Evolutionary conservation across 805 yeast genomes (phyloP).

Genomic region (Blastobotrys parvus): DNA sequence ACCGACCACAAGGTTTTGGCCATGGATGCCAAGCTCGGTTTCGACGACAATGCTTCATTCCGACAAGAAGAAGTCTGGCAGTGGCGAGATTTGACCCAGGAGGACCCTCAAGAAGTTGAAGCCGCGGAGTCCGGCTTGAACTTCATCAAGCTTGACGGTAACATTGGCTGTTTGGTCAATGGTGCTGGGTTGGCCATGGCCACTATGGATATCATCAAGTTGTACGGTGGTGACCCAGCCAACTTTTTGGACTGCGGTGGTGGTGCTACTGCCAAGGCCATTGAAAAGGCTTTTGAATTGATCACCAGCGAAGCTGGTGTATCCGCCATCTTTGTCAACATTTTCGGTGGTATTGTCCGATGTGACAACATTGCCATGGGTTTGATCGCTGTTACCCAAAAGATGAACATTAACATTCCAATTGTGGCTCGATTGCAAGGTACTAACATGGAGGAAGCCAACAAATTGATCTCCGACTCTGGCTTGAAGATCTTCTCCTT

Average conservation of each 20-base stretch:
- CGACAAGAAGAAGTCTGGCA: constrained; percentile 91
- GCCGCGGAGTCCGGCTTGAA: constrained; percentile 87
- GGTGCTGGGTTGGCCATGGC: constrained; percentile 99
- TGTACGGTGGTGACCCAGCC: constrained; percentile 98
- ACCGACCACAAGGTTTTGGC: constrained; percentile 84
- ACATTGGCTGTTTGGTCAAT: constrained; percentile 96
- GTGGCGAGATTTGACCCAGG: constrained; percentile 97
- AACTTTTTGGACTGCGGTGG: constrained; percentile 99
- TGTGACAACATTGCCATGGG: constrained; percentile 99
- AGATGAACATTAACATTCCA: constrained; percentile 83
- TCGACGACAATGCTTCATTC: constrained; percentile 93
- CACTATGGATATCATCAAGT: constrained; percentile 97
- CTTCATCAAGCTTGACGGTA: constrained; percentile 96
- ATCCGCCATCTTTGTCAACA: constrained; percentile 93
- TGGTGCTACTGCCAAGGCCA: constrained; percentile 98
- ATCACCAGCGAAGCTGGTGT: constrained; percentile 84
- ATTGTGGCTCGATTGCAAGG: constrained; percentile 98
- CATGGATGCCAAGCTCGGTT: constrained; percentile 98
- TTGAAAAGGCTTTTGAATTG: constrained; percentile 91
- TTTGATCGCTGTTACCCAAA: constrained; percentile 84
- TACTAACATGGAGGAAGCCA: constrained; percentile 87
- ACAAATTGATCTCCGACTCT: constrained; percentile 72
- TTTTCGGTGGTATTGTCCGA: constrained; percentile 99
- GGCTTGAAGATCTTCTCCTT: constrained; percentile 89
- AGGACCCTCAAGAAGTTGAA: constrained; percentile 93